These are phyloP conservation scores for Metschnikowia rubicola DNA, from an alignment of 805 yeast species.

Conservation along the genomic window DNA sequence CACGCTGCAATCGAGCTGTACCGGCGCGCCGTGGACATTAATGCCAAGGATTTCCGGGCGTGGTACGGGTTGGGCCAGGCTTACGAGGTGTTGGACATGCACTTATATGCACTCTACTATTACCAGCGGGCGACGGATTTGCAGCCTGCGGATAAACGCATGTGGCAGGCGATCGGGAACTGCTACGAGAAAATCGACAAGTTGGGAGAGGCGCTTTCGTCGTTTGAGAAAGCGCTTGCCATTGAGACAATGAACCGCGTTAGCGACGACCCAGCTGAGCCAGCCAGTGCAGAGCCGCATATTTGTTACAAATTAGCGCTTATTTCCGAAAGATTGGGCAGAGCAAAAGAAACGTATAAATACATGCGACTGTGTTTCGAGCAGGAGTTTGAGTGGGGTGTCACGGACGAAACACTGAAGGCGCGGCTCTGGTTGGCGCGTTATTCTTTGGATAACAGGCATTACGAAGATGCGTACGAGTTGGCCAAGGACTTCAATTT, in stretches of 20 bases:
- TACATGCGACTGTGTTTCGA: constrained; percentile 69
- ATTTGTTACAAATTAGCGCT: constrained; percentile 66
- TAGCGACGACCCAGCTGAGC: constrained; percentile 16
- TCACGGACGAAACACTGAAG: constrained; percentile 68
- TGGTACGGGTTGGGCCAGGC: constrained; percentile 99
- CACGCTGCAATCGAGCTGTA: constrained; percentile 97
- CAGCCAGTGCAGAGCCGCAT: constrained; percentile 47
- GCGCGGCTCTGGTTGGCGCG: constrained; percentile 87
- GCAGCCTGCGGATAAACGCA: constrained; percentile 84
- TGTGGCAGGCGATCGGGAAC: constrained; percentile 94
- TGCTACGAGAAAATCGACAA: constrained; percentile 81
- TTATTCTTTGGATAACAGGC: constrained; percentile 51
- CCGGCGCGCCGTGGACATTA: constrained; percentile 87
- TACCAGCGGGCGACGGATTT: constrained; percentile 87
- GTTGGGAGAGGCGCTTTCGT: constrained; percentile 67
- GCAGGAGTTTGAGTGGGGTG: constrained; percentile 60
- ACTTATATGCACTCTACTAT: constrained; percentile 84
- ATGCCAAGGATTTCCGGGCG: constrained; percentile 85
- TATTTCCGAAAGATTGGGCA: constrained; percentile 56
- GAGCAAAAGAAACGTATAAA: constrained; percentile 48
- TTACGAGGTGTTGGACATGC: constrained; percentile 94
- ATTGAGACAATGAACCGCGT: constrained; percentile 39
- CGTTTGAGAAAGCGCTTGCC: constrained; percentile 72
- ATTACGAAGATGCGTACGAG: constrained; percentile 66
- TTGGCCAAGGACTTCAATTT: constrained; percentile 64